These are phyloP conservation scores for Herpetomonas tarakana DNA, from an alignment of 208 protist species.

Conservation along the genomic window DNA sequence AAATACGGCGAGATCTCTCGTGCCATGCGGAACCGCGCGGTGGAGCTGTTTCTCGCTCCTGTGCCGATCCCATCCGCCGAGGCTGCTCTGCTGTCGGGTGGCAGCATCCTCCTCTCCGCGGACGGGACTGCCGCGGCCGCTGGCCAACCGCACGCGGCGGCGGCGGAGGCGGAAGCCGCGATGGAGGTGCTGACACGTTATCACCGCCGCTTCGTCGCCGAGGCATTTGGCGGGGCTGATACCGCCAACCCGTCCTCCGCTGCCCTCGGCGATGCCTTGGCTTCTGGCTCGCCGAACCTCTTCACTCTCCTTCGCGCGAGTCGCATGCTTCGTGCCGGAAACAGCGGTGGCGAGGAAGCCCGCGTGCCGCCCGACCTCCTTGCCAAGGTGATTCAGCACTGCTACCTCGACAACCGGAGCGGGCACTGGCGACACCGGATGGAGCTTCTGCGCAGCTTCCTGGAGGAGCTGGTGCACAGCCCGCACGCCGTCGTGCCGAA, in stretches of 20 bases:
- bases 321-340: slow-evolving; percentile 32
- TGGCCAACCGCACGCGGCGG: slow-evolving; percentile 6
- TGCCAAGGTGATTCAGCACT: slow-evolving; percentile 42
- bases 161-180: slow-evolving; percentile 1
- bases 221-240: slow-evolving; percentile 67
- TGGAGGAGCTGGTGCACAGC: slow-evolving; percentile 20
- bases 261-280: slow-evolving; percentile 61
- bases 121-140: too few species aligned
- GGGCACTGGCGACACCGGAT: slow-evolving; percentile 63
- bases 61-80: slow-evolving; percentile 78
- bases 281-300: slow-evolving; percentile 73
- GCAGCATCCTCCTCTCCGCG: slow-evolving; percentile 10
- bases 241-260: slow-evolving; percentile 35
- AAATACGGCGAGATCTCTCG: slow-evolving; percentile 98
- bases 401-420: slow-evolving; percentile 83
- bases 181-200: slow-evolving; percentile 48
- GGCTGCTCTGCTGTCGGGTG: slow-evolving; percentile 29
- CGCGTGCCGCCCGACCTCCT: slow-evolving; percentile 3
- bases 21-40: slow-evolving; percentile 98
- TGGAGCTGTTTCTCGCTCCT: slow-evolving; percentile 95
- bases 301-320: slow-evolving; percentile 78
- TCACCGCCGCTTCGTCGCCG: slow-evolving; percentile 64
- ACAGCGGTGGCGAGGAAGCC: slow-evolving; percentile 7
- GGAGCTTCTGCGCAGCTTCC: slow-evolving; percentile 28
- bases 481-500: background rate